Conservation (phyloP, 2,329 filamentous ascomycete genomes). For the Stagonosporopsis tanaceti region DNA sequence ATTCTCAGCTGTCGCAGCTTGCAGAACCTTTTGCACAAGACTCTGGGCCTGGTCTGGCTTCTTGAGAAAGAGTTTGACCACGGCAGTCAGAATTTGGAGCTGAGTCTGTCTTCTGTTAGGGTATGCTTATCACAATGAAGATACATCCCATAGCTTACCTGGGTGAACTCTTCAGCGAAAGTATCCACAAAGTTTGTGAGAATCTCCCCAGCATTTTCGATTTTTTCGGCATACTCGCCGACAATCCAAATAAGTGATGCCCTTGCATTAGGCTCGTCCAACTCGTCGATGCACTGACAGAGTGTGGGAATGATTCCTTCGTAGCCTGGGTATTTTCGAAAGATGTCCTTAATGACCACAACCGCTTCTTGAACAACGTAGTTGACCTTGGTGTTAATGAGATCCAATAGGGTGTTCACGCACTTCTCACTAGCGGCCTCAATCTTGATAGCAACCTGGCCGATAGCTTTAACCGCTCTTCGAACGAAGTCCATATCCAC, state of each 20-base stretch:
- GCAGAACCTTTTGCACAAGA: conserved; percentile 92
- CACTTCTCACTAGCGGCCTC: conserved; percentile 94
- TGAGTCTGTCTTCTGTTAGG: conserved; percentile 74
- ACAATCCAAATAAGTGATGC: conserved; percentile 98
- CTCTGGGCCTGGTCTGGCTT: conserved; percentile 91
- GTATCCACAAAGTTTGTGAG: conserved; percentile 88
- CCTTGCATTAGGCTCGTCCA: conserved; percentile 91
- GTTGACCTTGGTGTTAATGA: conserved; percentile 97
- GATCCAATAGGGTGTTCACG: conserved; percentile 88
- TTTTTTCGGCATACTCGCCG: conserved; percentile 98
- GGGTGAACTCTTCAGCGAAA: conserved; percentile 96
- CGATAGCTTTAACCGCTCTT: conserved; percentile 92
- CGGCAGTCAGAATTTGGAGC: conserved; percentile 94
- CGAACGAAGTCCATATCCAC: conserved; percentile 99
- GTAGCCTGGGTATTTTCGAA: conserved; percentile 96
- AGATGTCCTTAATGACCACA: conserved; percentile 99
- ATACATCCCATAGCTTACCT: conserved; percentile 62
- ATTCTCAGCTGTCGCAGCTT: conserved; percentile 90
- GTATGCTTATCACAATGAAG: neutral
- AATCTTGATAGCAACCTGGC: conserved; percentile 98
- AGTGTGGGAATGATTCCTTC: conserved; percentile 97
- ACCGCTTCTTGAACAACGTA: conserved; percentile 98
- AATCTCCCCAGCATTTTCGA: conserved; percentile 97
- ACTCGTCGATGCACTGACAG: conserved; percentile 94
- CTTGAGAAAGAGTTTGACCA: conserved; percentile 97